Conservation (phyloP, 805 yeast species). For the Ogataea wickerhamii region DNA sequence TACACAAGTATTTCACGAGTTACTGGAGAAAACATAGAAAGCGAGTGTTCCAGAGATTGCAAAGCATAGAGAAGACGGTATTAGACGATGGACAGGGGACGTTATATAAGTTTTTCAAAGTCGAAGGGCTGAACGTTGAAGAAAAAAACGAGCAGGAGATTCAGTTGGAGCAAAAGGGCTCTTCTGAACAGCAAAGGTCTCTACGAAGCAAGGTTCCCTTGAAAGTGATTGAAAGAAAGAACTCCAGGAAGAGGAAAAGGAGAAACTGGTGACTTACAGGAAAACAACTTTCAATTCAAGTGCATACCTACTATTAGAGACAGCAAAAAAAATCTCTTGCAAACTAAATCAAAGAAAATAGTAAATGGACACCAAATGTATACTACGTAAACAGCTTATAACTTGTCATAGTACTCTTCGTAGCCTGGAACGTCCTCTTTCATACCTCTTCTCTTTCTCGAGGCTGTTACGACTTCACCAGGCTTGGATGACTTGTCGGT, state of each 20-base stretch:
- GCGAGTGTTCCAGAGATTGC: constrained; percentile 8
- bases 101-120: constrained; percentile 4
- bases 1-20: constrained; percentile 16
- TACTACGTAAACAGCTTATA: constrained; percentile 41
- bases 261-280: constrained; percentile 1
- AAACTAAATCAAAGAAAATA: constrained; percentile 11
- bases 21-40: constrained; percentile 17
- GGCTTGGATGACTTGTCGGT: constrained; percentile 74
- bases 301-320: background rate
- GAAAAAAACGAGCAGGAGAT: constrained; percentile 4
- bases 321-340: constrained; percentile 1
- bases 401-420: constrained; percentile 97
- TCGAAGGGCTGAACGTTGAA: constrained; percentile 13
- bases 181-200: background rate
- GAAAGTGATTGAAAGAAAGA: background rate
- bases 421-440: constrained; percentile 98
- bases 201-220: background rate
- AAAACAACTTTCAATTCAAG: background rate
- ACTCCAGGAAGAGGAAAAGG: constrained; percentile 4
- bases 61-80: constrained; percentile 9
- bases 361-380: constrained; percentile 9
- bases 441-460: constrained; percentile 95
- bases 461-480: constrained; percentile 53
- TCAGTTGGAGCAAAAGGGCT: too few species aligned
- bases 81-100: constrained; percentile 7